Evolutionary conservation across 2,329 filamentous ascomycete species (phyloP).

Genomic region (Fragosphaeria purpurea): DNA sequence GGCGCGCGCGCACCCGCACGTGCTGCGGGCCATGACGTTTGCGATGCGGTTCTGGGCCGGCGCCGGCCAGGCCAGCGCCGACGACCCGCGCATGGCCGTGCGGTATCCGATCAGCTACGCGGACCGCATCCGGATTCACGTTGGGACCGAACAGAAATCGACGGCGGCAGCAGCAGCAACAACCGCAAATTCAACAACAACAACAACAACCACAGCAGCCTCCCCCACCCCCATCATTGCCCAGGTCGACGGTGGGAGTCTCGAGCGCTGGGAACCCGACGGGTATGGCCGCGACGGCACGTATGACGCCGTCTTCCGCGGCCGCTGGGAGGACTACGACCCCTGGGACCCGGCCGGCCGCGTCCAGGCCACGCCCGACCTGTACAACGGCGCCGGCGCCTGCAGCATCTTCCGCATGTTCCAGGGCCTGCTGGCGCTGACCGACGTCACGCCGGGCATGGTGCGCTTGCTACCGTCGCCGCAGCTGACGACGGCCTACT

Average conservation of each 20-base stretch:
- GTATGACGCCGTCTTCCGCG: conserved; percentile 43
- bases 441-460: conserved; percentile 38
- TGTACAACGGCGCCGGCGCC: conserved; percentile 48
- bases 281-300: conserved; percentile 53
- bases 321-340: conserved; percentile 46
- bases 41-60: conserved; percentile 58
- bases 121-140: conserved; percentile 58
- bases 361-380: conserved; percentile 41
- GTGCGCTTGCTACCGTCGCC: conserved; percentile 37
- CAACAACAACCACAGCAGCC: conserved; percentile 8
- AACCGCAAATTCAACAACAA: no score
- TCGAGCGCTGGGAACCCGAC: conserved; percentile 62
- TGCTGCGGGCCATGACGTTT: conserved; percentile 54
- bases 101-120: conserved; percentile 57
- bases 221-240: conserved; percentile 45
- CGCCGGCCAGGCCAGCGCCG: conserved; percentile 11
- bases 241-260: conserved; percentile 60
- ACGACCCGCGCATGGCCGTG: conserved; percentile 47
- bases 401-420: conserved; percentile 52
- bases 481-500: conserved; percentile 37
- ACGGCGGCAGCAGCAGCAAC: no score
- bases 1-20: conserved; percentile 55
- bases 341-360: conserved; percentile 46
- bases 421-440: conserved; percentile 45
- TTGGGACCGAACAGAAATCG: conserved; percentile 27